Percentiles rank a stretch among this genome's conserved stretches.
phyloP scores from a whole-genome alignment of 129 eudicot genomes.

The Rutidosis leptorrhynchoides region DNA sequence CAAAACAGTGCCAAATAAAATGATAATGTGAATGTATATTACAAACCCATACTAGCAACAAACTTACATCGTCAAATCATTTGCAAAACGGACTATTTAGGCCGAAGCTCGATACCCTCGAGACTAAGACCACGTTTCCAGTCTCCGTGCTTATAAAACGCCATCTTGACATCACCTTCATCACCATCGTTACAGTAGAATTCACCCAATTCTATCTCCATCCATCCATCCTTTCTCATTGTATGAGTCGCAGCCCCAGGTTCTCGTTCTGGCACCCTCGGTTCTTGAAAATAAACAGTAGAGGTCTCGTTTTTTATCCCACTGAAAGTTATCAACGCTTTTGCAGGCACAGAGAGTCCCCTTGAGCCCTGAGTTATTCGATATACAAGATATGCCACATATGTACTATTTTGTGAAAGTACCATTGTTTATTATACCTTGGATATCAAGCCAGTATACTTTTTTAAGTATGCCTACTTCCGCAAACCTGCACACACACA shows the following conservation, averaged over 20 bases:
- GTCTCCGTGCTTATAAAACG: constrained; percentile 22
- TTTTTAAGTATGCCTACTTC: constrained; percentile 36
- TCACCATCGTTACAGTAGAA: constrained; percentile 23
- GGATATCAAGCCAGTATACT: constrained; percentile 44
- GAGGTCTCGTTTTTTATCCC: constrained; percentile 10
- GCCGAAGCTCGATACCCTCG: constrained; percentile 54
- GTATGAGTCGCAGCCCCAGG: background rate
- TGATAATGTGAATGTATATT: too few relatives aligned
- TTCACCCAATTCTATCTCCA: constrained; percentile 44
- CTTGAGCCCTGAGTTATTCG: background rate
- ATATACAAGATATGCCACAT: constrained; percentile 41
- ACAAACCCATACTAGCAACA: background rate
- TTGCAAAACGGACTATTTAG: constrained; percentile 21
- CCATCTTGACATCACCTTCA: constrained; percentile 39
- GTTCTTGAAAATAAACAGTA: constrained; percentile 20
- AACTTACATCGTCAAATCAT: background rate
- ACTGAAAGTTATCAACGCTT: constrained; percentile 22
- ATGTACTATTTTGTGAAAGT: constrained; percentile 32
- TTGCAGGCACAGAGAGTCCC: constrained; percentile 23
- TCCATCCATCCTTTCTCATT: constrained; percentile 38
- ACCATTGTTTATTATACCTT: constrained; percentile 20
- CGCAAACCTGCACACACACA: constrained; percentile 30
- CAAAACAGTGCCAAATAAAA: background rate
- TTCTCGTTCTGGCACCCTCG: background rate
- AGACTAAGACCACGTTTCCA: constrained; percentile 39